Conservation (phyloP, 2,329 filamentous ascomycete genomes). For the Helotiales sp. region DNA sequence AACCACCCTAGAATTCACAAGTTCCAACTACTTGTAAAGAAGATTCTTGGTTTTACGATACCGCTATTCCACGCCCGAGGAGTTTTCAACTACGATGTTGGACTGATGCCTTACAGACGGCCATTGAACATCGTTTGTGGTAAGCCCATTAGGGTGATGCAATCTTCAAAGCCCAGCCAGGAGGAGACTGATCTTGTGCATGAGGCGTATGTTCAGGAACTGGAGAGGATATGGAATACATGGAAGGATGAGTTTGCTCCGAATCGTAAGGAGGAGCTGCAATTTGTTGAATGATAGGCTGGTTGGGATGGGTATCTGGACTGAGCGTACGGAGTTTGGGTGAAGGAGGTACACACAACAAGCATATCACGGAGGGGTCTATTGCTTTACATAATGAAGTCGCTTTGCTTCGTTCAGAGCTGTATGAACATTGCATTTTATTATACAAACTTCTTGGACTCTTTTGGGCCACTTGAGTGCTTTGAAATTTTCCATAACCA, state of each 20-base stretch:
- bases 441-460: not conserved
- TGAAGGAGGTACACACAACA: not conserved
- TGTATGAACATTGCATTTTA: not conserved
- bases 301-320: not conserved
- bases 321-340: not conserved
- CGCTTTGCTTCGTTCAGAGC: not conserved
- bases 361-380: not conserved
- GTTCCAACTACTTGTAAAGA: conserved; percentile 81
- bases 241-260: conserved; percentile 76
- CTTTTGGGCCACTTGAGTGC: not conserved
- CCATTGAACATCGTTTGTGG: conserved; percentile 90
- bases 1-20: conserved; percentile 78
- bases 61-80: conserved; percentile 88
- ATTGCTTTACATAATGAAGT: not conserved
- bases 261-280: conserved; percentile 62
- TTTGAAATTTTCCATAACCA: not conserved
- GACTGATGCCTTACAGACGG: conserved; percentile 88
- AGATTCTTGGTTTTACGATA: conserved; percentile 86
- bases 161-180: conserved; percentile 64
- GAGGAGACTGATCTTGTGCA: conserved; percentile 82
- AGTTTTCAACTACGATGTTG: conserved; percentile 97
- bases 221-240: conserved; percentile 70
- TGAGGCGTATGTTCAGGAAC: conserved; percentile 72
- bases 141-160: conserved; percentile 69
- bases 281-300: conserved; percentile 56